Evolutionary conservation across 73 alveolate species (phyloP).

Genomic region (Tetrahymena malaccensis): DNA sequence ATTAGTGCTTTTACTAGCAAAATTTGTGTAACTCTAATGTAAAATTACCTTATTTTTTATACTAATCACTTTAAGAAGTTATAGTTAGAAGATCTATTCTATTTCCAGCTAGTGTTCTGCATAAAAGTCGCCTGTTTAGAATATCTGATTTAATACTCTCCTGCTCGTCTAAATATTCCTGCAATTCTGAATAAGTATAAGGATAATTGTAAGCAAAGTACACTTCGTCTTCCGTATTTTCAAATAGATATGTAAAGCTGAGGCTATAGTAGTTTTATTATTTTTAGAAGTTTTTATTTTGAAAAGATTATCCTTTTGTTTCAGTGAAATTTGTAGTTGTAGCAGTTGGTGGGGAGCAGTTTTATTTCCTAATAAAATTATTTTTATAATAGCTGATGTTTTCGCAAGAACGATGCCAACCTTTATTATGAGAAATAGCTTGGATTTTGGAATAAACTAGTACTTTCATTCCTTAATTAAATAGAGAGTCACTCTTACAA

Average conservation of each 20-base stretch:
- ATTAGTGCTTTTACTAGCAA: not conserved
- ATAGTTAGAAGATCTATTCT: conserved; percentile 3
- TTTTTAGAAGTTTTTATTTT: not conserved
- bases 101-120: conserved; percentile 11
- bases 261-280: conserved; percentile 44
- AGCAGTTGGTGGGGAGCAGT: conserved; percentile 14
- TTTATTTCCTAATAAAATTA: conserved; percentile 7
- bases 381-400: conserved; percentile 38
- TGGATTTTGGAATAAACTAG: conserved; percentile 43
- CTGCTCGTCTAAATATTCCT: not conserved
- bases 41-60: not conserved
- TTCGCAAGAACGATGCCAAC: conserved; percentile 26
- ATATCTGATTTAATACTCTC: not conserved
- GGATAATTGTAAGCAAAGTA: conserved; percentile 75
- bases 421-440: not conserved
- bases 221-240: conserved; percentile 38
- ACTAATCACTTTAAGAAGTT: not conserved
- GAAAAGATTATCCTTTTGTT: not conserved
- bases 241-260: conserved; percentile 50
- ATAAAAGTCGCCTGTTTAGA: not conserved
- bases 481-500: conserved; percentile 63
- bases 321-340: not conserved
- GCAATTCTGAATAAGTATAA: conserved; percentile 55
- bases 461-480: conserved; percentile 88
- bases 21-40: not conserved